Conservation (phyloP, 2,329 filamentous ascomycete species). For the Pseudopithomyces maydicus region DNA sequence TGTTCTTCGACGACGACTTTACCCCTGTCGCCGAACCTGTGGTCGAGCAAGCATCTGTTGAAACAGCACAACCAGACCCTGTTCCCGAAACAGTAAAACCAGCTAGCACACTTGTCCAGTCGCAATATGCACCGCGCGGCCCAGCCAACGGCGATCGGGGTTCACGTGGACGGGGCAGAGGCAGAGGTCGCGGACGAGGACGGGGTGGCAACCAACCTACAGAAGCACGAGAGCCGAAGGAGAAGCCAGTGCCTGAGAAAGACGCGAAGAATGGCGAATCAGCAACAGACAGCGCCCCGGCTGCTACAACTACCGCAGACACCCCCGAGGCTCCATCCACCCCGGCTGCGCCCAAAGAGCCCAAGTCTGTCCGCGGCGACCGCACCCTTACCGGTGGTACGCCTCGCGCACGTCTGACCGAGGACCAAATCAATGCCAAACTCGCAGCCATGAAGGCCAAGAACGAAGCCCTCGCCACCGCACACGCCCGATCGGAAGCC, state of each 20-base stretch:
- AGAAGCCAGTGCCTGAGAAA: slow-evolving; percentile 18
- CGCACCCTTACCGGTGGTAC: slow-evolving; percentile 39
- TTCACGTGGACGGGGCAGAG: slow-evolving; percentile 30
- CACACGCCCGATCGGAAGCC: slow-evolving; percentile 69
- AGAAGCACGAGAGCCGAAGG: slow-evolving; percentile 17
- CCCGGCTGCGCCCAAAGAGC: slow-evolving; percentile 24
- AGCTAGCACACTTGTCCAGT: slow-evolving; percentile 23
- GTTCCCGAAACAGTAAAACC: slow-evolving; percentile 23
- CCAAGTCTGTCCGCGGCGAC: slow-evolving; percentile 40
- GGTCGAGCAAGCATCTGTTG: slow-evolving; percentile 37
- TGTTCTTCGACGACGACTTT: slow-evolving; percentile 59
- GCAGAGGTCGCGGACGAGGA: slow-evolving; percentile 19
- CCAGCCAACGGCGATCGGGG: slow-evolving; percentile 34
- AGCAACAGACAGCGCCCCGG: slow-evolving; percentile 10
- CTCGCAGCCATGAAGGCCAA: slow-evolving; percentile 66
- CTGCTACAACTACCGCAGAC: slow-evolving; percentile 9
- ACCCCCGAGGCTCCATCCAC: slow-evolving; percentile 21
- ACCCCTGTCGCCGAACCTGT: slow-evolving; percentile 52
- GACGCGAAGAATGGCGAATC: slow-evolving; percentile 15
- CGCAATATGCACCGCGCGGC: slow-evolving; percentile 31
- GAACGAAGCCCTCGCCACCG: slow-evolving; percentile 63
- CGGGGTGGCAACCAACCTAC: slow-evolving; percentile 16
- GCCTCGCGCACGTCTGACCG: slow-evolving; percentile 56
- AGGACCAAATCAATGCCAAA: slow-evolving; percentile 65
- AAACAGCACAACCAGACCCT: slow-evolving; percentile 25